Percentiles rank a stretch among this genome's conserved stretches.
These are phyloP conservation scores for Ligustrum vulgare DNA, from an alignment of 257 asterid species.

Conservation along the genomic window DNA sequence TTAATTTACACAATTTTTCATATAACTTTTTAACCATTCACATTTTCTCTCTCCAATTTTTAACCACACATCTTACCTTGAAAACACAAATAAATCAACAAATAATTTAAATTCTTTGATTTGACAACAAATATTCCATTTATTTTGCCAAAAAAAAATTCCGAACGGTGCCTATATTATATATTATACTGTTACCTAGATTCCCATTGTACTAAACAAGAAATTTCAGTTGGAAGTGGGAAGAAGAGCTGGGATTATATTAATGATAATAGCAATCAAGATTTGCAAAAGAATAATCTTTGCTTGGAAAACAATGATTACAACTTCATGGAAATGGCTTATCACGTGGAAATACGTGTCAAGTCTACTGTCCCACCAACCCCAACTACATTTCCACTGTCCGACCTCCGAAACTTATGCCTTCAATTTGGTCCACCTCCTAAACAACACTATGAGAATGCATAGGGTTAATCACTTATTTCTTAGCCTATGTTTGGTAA, in stretches of 20 bases:
- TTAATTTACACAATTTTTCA: too few relatives aligned
- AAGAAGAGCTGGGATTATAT: constrained; percentile 15
- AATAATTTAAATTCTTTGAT: too few relatives aligned
- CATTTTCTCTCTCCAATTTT: too few relatives aligned
- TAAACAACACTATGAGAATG: too few relatives aligned
- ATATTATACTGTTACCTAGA: neutral
- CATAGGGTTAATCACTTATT: too few relatives aligned
- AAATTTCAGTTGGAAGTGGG: constrained; percentile 21
- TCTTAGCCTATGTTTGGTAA: too few relatives aligned
- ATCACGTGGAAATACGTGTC: constrained; percentile 50
- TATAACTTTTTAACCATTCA: too few relatives aligned
- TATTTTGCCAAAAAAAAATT: too few relatives aligned
- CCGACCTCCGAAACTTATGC: constrained; percentile 36
- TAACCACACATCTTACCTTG: too few relatives aligned
- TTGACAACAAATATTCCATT: too few relatives aligned
- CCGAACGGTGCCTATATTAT: too few relatives aligned
- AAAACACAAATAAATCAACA: too few relatives aligned
- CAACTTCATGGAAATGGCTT: constrained; percentile 28
- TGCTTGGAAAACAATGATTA: constrained; percentile 49
- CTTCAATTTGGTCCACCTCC: constrained; percentile 22
- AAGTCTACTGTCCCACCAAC: constrained; percentile 31
- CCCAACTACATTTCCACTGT: constrained; percentile 11
- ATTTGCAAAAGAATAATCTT: constrained; percentile 34
- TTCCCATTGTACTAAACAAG: constrained; percentile 1
- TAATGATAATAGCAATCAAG: constrained; percentile 45